phyloP scores from a whole-genome alignment of 768 basidiomycete species.

The Panaeolus cyanescens region DNA sequence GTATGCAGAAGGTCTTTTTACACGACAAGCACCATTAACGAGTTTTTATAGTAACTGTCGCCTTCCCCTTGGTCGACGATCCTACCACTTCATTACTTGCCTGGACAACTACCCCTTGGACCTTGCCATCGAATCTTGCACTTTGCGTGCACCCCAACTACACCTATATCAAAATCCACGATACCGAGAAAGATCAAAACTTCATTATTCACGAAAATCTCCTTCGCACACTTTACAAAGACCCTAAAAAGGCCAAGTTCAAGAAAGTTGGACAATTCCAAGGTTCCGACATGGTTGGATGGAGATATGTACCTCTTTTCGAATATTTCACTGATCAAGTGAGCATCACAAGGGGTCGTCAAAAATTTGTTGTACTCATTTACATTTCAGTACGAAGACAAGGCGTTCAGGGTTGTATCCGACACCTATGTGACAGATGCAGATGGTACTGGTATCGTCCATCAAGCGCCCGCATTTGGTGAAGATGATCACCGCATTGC shows the following conservation, averaged over 20 bases:
- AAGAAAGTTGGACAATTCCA: constrained; percentile 89
- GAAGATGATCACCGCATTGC: constrained; percentile 98
- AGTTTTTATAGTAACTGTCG: constrained; percentile 69
- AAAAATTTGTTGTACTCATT: background rate
- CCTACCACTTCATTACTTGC: constrained; percentile 87
- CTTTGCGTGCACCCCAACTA: constrained; percentile 97
- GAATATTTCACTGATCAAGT: constrained; percentile 97
- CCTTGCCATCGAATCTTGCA: constrained; percentile 91
- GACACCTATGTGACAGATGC: constrained; percentile 94
- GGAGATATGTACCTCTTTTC: constrained; percentile 93
- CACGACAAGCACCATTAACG: background rate
- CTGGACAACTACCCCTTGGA: constrained; percentile 99
- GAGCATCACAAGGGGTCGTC: constrained; percentile 2
- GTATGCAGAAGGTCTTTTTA: constrained; percentile 38
- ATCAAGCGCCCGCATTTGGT: constrained; percentile 98
- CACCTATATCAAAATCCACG: constrained; percentile 96
- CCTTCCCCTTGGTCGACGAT: constrained; percentile 94
- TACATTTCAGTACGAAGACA: constrained; percentile 77
- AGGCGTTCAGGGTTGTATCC: constrained; percentile 84
- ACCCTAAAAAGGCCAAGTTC: constrained; percentile 95
- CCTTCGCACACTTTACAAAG: constrained; percentile 89
- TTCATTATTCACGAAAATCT: constrained; percentile 92
- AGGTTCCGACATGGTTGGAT: constrained; percentile 93
- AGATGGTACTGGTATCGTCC: constrained; percentile 97
- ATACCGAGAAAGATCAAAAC: constrained; percentile 81